These are phyloP conservation scores for Aspergillus tubingensis DNA, from an alignment of 2,329 filamentous ascomycete genomes.

Conservation along the genomic window DNA sequence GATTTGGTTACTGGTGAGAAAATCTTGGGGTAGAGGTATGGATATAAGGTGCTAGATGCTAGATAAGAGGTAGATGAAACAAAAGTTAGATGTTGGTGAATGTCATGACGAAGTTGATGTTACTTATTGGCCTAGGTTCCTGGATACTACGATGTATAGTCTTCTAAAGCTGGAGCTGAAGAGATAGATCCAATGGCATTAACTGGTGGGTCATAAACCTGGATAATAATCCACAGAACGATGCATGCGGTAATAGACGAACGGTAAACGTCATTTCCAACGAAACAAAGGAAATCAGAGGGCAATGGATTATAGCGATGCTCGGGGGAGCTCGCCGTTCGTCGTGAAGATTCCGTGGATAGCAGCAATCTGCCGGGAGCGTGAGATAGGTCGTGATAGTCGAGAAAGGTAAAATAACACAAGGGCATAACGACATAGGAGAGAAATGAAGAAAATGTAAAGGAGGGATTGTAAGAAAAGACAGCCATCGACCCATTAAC, in stretches of 20 bases:
- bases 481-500: conserved; percentile 18
- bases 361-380: background rate
- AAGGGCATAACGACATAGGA: conserved; percentile 3
- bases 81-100: background rate
- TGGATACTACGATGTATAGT: background rate
- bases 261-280: conserved; percentile 15
- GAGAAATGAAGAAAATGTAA: background rate
- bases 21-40: background rate
- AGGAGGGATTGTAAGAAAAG: background rate
- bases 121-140: too few relatives aligned
- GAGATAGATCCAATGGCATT: conserved; percentile 24
- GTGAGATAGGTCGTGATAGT: background rate
- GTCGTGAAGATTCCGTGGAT: conserved; percentile 1
- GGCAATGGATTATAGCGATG: conserved; percentile 4
- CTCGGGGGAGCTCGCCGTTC: conserved; percentile 2
- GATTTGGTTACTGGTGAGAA: background rate
- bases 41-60: too few relatives aligned
- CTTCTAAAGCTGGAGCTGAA: background rate
- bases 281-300: conserved; percentile 12
- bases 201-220: conserved; percentile 22
- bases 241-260: conserved; percentile 16
- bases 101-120: background rate
- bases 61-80: background rate
- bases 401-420: background rate
- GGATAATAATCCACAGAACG: conserved; percentile 27